Conservation (phyloP, 306 rosid genomes). For the Quercus ilex region DNA sequence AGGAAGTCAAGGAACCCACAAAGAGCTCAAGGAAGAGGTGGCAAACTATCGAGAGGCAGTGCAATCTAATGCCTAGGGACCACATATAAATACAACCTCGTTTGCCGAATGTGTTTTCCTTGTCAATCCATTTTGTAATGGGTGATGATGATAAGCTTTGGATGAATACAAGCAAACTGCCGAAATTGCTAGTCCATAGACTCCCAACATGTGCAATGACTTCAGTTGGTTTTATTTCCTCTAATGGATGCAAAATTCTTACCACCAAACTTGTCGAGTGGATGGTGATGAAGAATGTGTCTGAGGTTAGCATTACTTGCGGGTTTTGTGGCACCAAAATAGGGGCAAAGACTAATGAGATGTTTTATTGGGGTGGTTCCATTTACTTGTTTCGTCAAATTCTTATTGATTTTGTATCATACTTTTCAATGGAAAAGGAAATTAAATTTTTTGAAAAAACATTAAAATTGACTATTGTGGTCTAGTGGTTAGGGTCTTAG, state of each 20-base stretch:
- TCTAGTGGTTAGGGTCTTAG: too few relatives aligned
- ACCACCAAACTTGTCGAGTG: neutral
- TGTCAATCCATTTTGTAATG: neutral
- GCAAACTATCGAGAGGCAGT: neutral
- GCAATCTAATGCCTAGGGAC: neutral
- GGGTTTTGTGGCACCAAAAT: neutral
- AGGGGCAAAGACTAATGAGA: too few relatives aligned
- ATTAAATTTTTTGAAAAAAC: too few relatives aligned
- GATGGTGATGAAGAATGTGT: neutral
- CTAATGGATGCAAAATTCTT: neutral
- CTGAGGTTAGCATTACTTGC: neutral
- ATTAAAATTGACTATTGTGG: too few relatives aligned
- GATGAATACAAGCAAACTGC: neutral
- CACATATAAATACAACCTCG: neutral
- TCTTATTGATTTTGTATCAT: too few relatives aligned
- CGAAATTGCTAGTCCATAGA: neutral
- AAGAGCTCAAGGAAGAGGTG: neutral
- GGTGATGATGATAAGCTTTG: neutral
- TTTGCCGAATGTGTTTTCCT: neutral
- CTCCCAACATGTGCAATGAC: neutral
- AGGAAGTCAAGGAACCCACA: neutral
- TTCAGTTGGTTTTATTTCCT: neutral
- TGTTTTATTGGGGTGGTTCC: too few relatives aligned
- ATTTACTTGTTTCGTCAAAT: too few relatives aligned
- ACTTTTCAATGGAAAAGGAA: too few relatives aligned